Base-by-base conservation (phyloP, 805 yeast genomes). In the Maudiozyma turicensis region DNA sequence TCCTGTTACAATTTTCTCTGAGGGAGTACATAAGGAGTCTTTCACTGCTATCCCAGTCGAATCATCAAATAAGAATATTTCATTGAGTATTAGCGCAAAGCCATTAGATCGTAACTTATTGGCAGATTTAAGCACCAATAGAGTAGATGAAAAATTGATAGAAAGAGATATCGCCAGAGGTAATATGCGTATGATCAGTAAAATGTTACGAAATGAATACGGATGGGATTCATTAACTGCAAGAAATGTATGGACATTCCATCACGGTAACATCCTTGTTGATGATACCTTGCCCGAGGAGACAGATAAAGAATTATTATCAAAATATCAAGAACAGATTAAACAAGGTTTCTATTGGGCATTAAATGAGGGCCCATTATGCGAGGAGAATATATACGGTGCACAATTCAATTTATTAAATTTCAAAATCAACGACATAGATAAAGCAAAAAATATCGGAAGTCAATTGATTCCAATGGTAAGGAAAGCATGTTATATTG, bases 191-290 rank as follows among this genome's bases (percentile, higher is more conserved):
- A 59, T 69, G 30, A 63, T 84, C 1, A 73, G 86, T 3, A 81
- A 78, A 54, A 62, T 68, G 11, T 72, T 89, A 47, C 74, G 81
- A 51, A 71, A 70, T 0, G 69, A 74, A 11, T 83, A 82, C 61
- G 76, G 74, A 0, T 89, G 96, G 95, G 97, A 90, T 64, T 73
- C 90, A 0, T 69, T 89, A 15, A 84, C 89, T 0, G 82, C 96
- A 0, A 72, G 95, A 54, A 83, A 93, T 0, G 67, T 88, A 5
- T 86, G 95, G 96, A 64, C 80, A 7, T 79, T 86, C 59, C 86
- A 87, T 1, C 81, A 88, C 0, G 76, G 90, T 0, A 82, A 80
- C 50, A 70, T 74, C 2, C 58, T 78, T 8, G 59, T 71, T 14
- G 86, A 91, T 63, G 97, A 91, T 56, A 86, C 95, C 0, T 59